Evolutionary conservation across 495 filamentous ascomycete species (phyloP), one percentile per base, ranked within the genome.

Genomic region (Penicillium macrosclerotiorum): DNA sequence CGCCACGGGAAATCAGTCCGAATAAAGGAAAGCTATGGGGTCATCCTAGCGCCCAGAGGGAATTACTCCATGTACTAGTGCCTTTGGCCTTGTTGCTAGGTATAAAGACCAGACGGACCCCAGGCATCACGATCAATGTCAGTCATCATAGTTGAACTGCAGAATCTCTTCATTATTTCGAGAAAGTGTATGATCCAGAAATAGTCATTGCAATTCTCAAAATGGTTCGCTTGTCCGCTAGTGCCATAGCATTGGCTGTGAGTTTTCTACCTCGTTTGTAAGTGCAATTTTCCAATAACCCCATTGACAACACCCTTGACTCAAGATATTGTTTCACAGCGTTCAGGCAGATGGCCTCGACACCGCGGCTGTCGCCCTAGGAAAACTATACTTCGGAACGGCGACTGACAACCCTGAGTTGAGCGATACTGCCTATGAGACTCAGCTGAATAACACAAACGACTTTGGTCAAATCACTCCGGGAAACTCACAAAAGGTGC

Each of bases 381-480:
- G 79, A 44, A 67, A 75, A 40, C 26, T 64, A 12, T 85, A 83
- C 63, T 83, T 85, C 44, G 82, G 82, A 32, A 75, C 76, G 8
- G 78, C 76, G 0, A 80, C 79, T 16, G 69, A 81, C 40, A 82
- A 84, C 45, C 50, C 57, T 6, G 74, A 75, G 53, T 58, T 77
- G 41, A 72, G 55, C 14, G 77, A 85, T 59, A 44, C 66, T 8
- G 30, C 59, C 11, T 86, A 85, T 49, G 42, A 68, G 11, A 49
- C 58, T 5, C 56, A 64, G 18, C 54, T 75, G 26, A 69, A 55
- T 51, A 71, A 81, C 58, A 74, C 63, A 25, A 59, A 60, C 16
- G 79, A 83, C 53, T 82, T 82, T 45, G 80, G 81, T 22, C 71
- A 76, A 52, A 65, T 82, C 37, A 81, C 79, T 0, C 79, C 79